Percentiles rank a stretch among this genome's conserved stretches.
These are phyloP conservation scores for Ophiosphaerella korrae DNA, from an alignment of 2,329 filamentous ascomycete genomes.

Conservation along the genomic window DNA sequence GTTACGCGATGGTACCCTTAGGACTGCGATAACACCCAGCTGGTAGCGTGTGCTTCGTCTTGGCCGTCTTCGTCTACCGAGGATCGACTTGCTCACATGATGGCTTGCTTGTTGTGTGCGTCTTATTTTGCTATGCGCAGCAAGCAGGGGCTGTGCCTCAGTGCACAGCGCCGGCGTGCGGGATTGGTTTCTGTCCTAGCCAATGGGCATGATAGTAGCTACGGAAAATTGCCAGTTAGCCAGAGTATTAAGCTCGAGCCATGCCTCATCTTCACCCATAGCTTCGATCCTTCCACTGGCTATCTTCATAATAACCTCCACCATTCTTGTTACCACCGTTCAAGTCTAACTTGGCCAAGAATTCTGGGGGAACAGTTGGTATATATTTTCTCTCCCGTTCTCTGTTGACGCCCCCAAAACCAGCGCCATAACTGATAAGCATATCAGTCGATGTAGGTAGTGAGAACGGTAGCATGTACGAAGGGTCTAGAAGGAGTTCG, in stretches of 20 bases:
- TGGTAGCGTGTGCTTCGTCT: too few species aligned
- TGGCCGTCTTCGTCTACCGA: too few species aligned
- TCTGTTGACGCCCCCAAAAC: constrained; percentile 88
- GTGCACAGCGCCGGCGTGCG: too few species aligned
- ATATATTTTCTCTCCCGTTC: constrained; percentile 95
- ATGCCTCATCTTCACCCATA: constrained; percentile 34
- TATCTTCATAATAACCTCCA: constrained; percentile 37
- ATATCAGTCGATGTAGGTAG: constrained; percentile 96
- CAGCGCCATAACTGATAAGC: constrained; percentile 92
- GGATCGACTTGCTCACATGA: too few species aligned
- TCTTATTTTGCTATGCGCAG: too few species aligned
- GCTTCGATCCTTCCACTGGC: constrained; percentile 40
- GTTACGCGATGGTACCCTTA: too few species aligned
- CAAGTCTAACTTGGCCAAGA: constrained; percentile 82
- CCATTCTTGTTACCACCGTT: constrained; percentile 44
- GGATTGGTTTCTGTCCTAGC: background rate
- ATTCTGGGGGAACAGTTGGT: constrained; percentile 91
- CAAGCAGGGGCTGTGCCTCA: too few species aligned
- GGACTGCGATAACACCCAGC: too few species aligned
- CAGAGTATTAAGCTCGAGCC: background rate
- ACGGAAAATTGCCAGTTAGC: background rate
- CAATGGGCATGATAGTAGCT: background rate
- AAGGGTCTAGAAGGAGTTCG: constrained; percentile 82
- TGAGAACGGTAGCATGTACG: constrained; percentile 92
- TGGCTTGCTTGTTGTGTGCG: too few species aligned